phyloP scores from a whole-genome alignment of 495 filamentous ascomycete species.

The Aspergillus nidulans region DNA sequence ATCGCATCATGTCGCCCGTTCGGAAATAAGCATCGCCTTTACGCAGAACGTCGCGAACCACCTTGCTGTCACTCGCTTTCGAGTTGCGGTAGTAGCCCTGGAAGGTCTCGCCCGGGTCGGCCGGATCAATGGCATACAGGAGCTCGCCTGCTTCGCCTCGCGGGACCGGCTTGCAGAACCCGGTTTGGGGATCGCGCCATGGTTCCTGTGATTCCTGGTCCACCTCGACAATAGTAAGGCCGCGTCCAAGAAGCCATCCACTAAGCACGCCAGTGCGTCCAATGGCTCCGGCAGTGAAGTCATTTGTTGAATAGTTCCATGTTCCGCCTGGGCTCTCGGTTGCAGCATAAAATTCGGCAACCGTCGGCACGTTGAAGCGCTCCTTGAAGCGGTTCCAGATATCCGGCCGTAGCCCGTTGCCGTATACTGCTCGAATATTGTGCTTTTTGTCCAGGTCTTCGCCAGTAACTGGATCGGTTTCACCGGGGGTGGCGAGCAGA shows the following conservation, averaged over 20 bases:
- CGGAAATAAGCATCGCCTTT: slow-evolving; percentile 88
- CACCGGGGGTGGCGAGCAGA: slow-evolving; percentile 67
- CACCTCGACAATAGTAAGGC: slow-evolving; percentile 60
- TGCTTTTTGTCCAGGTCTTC: slow-evolving; percentile 75
- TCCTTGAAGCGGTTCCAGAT: slow-evolving; percentile 86
- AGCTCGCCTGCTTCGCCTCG: slow-evolving; percentile 74
- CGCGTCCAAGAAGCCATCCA: slow-evolving; percentile 45
- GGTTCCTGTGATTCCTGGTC: slow-evolving; percentile 71
- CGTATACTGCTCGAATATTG: slow-evolving; percentile 74
- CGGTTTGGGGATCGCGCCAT: slow-evolving; percentile 64
- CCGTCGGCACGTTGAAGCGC: slow-evolving; percentile 75
- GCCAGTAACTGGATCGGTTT: slow-evolving; percentile 58
- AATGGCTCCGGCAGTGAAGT: slow-evolving; percentile 73
- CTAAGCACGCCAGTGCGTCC: slow-evolving; percentile 68
- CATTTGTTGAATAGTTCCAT: slow-evolving; percentile 74
- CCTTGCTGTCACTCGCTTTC: slow-evolving; percentile 70
- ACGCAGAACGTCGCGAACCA: slow-evolving; percentile 69
- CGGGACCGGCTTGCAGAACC: slow-evolving; percentile 59
- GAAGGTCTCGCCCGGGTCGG: slow-evolving; percentile 61
- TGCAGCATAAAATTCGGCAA: slow-evolving; percentile 86
- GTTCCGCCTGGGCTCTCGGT: slow-evolving; percentile 73
- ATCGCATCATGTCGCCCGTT: slow-evolving; percentile 75
- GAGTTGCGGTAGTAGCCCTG: slow-evolving; percentile 85
- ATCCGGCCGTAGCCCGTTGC: slow-evolving; percentile 89
- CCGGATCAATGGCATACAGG: slow-evolving; percentile 65